Base-by-base conservation (phyloP, 345 rosid species). In the Populus alba region DNA sequence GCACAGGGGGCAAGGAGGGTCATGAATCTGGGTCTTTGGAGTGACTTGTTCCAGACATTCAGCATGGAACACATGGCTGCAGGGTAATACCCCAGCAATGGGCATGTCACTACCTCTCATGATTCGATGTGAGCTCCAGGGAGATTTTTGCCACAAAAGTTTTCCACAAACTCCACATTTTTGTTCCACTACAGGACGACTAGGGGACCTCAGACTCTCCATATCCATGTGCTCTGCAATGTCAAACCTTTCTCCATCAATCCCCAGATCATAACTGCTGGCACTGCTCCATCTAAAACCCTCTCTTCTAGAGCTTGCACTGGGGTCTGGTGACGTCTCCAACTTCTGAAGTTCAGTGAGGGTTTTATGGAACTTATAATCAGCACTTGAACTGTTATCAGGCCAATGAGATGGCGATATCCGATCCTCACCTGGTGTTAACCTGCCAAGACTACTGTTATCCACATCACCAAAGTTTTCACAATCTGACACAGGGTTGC, bases 21-120 rank as follows among this genome's bases (percentile, higher is more conserved):
- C 97, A 71, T 87, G 86, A 43, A 85, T 84, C 79, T 95, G 90
- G 70, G 83, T 76, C 72, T 91, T 89, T 20, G 95, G 89, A 1
- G 94, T 90, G 73, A 84, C 79, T 81, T 95, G 91, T 71, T 95
- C 98, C 90, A 95, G 86, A 85, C 98, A 95, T 77, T 95, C 97
- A 6, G 94, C 93, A 80, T 95, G 98, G 83, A 86, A 95, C 63
- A 92, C 91, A 31, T 95, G 98, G 68, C 93, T 83, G 78, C 97
- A 95, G 6, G 94, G 87, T 68, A 95, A 86, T n/a, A 95, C 84
- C 35, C 97, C 97, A 49, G 97, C 89, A 38, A 79, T 80, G 37
- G 97, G 97, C 95, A 92, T 88, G 82, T 93, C 97, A 39, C 87
- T 71, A 51, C 91, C 86, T 86, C 92, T 91, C 83, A 95, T 37